Conservation (phyloP, 176 grass and related monocot species). For the Lolium multiflorum region DNA sequence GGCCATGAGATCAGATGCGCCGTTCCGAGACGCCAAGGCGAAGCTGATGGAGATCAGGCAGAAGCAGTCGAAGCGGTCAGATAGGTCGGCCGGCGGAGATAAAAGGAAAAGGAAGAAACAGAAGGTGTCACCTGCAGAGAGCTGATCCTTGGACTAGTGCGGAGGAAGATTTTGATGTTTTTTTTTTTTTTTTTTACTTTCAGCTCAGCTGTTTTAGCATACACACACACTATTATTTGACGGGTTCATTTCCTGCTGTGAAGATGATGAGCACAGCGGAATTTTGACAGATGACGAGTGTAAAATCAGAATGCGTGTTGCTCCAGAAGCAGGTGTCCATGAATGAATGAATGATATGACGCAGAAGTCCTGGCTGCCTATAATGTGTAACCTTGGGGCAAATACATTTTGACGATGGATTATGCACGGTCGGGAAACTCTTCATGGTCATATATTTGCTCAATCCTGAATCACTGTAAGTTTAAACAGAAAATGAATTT, state of each 20-base stretch:
- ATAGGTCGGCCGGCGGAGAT: neutral
- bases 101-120: neutral
- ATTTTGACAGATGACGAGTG: neutral
- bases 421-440: too few relatives aligned
- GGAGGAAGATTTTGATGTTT: neutral
- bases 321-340: neutral
- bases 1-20: slow-evolving; percentile 84
- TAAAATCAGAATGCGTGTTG: neutral
- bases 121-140: neutral
- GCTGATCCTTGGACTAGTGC: neutral
- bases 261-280: neutral
- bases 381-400: neutral
- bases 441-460: too few relatives aligned
- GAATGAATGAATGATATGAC: neutral
- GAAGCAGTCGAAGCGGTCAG: neutral
- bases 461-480: too few relatives aligned
- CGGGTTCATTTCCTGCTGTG: neutral
- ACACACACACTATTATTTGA: neutral
- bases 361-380: neutral
- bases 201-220: neutral
- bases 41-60: slow-evolving; percentile 84
- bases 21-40: slow-evolving; percentile 83
- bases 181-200: neutral
- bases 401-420: neutral
- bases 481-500: too few relatives aligned